phyloP scores from a whole-genome alignment of 2,329 filamentous ascomycete genomes.

The Stenocarpella maydis region DNA sequence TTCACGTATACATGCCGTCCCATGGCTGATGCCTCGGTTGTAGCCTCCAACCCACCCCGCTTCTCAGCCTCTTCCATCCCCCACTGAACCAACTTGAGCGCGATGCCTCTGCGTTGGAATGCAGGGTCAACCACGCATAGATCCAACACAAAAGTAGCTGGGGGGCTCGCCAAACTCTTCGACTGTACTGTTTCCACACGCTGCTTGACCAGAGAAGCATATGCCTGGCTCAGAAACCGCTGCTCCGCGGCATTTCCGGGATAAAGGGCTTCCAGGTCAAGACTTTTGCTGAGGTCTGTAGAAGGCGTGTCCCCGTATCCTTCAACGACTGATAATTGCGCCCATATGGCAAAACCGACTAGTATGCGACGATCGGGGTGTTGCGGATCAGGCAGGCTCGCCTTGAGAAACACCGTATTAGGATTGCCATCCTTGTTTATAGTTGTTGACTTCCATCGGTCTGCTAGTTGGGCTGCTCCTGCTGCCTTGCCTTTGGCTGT shows the following conservation, averaged over 20 bases:
- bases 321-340: conserved; percentile 57
- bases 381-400: conserved; percentile 52
- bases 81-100: conserved; percentile 55
- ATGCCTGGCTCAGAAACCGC: conserved; percentile 55
- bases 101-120: conserved; percentile 60
- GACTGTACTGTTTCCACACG: conserved; percentile 52
- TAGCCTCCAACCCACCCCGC: conserved; percentile 51
- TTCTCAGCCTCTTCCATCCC: conserved; percentile 54
- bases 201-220: conserved; percentile 52
- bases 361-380: conserved; percentile 43
- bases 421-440: conserved; percentile 53
- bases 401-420: conserved; percentile 63
- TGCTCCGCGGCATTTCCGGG: conserved; percentile 54
- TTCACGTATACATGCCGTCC: conserved; percentile 56
- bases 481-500: conserved; percentile 52
- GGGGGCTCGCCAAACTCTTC: conserved; percentile 48
- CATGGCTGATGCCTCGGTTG: conserved; percentile 58
- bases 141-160: conserved; percentile 59
- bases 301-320: conserved; percentile 55
- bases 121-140: conserved; percentile 61
- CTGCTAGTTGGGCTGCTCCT: conserved; percentile 48
- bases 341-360: conserved; percentile 65
- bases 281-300: conserved; percentile 43
- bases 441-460: conserved; percentile 52
- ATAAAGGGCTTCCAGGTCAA: conserved; percentile 49